Percentiles rank a stretch among this genome's conserved stretches.
Conservation (phyloP, 2,329 filamentous ascomycete species). For the Cytospora mali region DNA sequence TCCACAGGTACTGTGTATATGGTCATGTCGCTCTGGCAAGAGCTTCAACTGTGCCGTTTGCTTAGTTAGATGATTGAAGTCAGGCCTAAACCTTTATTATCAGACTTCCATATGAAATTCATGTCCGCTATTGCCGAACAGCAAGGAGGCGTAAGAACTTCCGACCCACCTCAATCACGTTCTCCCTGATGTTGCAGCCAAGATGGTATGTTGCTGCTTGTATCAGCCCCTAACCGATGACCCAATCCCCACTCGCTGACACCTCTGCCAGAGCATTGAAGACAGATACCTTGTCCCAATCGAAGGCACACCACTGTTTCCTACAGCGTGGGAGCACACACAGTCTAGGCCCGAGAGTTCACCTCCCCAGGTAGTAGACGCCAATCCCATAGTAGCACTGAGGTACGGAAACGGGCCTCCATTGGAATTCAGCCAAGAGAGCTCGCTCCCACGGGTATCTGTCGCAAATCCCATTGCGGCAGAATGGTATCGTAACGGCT, state of each 20-base stretch:
- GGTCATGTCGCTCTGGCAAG: no score
- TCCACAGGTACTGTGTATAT: no score
- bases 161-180: neutral
- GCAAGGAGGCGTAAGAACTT: neutral
- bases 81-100: neutral
- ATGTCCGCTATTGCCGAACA: neutral
- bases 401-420: neutral
- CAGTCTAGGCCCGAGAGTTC: neutral
- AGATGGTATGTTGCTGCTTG: no score
- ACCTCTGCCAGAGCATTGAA: constrained; percentile 8
- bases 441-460: neutral
- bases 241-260: neutral
- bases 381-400: neutral
- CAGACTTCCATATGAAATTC: neutral
- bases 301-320: neutral
- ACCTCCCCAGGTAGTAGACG: neutral
- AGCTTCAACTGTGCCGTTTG: no score
- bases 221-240: neutral
- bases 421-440: neutral
- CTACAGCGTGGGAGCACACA: neutral
- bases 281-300: constrained; percentile 10
- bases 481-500: neutral
- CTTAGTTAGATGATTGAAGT: neutral
- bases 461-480: neutral
- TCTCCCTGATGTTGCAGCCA: no score